phyloP scores from a whole-genome alignment of 1,139 yeast species.

The Diutina siamensis region DNA sequence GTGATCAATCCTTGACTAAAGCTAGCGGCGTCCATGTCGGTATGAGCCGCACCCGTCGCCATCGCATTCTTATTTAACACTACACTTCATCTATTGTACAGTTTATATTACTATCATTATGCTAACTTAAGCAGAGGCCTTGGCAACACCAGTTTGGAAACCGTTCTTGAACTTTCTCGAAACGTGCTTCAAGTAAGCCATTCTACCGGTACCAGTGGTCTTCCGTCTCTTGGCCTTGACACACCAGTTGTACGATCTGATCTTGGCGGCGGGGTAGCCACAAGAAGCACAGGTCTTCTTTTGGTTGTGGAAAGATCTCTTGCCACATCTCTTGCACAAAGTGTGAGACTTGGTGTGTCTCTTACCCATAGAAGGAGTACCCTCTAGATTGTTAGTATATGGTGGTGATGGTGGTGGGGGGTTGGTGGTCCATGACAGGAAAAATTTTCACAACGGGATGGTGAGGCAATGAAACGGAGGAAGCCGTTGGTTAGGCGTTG shows the following conservation, averaged over 20 bases:
- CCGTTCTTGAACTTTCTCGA: constrained; percentile 98
- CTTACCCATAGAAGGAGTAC: constrained; percentile 99
- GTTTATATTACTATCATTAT: constrained; percentile 1
- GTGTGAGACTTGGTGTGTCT: constrained; percentile 99
- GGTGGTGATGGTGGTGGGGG: background rate
- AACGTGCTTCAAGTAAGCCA: constrained; percentile 95
- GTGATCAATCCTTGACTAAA: background rate
- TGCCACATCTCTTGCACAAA: constrained; percentile 98
- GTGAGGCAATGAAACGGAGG: too few species aligned
- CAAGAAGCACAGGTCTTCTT: constrained; percentile 98
- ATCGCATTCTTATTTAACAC: too few species aligned
- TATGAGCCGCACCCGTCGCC: background rate
- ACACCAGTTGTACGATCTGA: constrained; percentile 99
- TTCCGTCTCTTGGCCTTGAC: constrained; percentile 98
- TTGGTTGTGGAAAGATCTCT: constrained; percentile 98
- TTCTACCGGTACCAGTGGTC: constrained; percentile 99
- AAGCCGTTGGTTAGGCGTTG: too few species aligned
- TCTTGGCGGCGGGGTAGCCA: constrained; percentile 99
- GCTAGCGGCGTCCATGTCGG: background rate
- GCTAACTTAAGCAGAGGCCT: constrained; percentile 31
- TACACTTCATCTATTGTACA: constrained; percentile 1
- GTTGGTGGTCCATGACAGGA: background rate
- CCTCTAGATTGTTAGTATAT: constrained; percentile 42
- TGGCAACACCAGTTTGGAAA: constrained; percentile 75
- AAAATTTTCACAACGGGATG: background rate